phyloP scores from a whole-genome alignment of 2,329 filamentous ascomycete species.

The Colletotrichum orchidophilum region DNA sequence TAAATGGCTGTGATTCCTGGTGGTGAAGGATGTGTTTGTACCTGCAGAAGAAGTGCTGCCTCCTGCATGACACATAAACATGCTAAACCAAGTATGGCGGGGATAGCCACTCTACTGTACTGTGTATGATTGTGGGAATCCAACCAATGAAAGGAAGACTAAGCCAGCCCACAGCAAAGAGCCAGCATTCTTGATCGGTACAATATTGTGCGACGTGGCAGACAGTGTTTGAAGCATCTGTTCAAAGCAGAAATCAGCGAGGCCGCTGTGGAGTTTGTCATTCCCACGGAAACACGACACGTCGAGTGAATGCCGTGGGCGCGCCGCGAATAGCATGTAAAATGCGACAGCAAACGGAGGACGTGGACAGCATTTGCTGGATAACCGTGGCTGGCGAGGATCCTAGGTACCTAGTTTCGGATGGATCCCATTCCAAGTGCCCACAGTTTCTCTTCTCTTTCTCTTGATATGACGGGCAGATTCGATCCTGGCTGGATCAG shows the following conservation, averaged over 20 bases:
- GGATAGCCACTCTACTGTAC: neutral
- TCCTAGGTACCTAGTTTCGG: neutral
- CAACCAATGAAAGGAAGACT: neutral
- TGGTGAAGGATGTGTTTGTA: neutral
- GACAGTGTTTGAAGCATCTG: constrained; percentile 16
- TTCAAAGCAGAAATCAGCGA: neutral
- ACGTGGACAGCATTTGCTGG: neutral
- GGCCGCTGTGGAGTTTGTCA: neutral
- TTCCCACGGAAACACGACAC: constrained; percentile 1
- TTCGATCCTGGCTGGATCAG: neutral
- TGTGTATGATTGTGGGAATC: neutral
- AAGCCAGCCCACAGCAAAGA: neutral
- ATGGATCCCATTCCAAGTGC: constrained; percentile 4
- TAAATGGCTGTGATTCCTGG: neutral
- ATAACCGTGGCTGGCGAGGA: neutral
- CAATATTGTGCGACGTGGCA: constrained; percentile 22
- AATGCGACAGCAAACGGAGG: constrained; percentile 8
- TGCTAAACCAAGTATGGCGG: neutral
- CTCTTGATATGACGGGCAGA: constrained; percentile 9
- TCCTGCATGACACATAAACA: constrained; percentile 30
- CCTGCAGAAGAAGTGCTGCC: constrained; percentile 21
- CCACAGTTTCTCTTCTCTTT: neutral
- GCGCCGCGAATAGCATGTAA: constrained; percentile 8
- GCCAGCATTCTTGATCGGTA: neutral
- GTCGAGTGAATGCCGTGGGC: neutral